Evolutionary conservation across 2,329 filamentous ascomycete genomes (phyloP).

Genomic region (Conoideocrella luteorostrata): DNA sequence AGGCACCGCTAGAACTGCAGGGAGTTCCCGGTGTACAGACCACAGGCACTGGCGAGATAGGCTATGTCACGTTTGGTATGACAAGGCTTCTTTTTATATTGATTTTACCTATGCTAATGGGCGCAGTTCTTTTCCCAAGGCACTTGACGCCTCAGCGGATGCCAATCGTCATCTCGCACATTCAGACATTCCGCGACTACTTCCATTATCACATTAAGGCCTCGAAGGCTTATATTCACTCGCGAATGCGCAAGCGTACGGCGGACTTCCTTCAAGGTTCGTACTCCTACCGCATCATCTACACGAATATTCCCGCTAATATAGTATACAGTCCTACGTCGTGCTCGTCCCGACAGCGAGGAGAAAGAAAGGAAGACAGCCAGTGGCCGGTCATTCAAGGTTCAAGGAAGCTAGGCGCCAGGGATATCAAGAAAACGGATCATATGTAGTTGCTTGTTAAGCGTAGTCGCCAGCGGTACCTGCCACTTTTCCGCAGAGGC

Average conservation of each 20-base stretch:
- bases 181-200: slow-evolving; percentile 99
- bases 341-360: slow-evolving; percentile 90
- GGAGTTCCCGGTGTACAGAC: slow-evolving; percentile 75
- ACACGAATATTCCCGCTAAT: slow-evolving; percentile 21
- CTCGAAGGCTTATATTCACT: slow-evolving; percentile 98
- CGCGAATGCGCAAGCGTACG: slow-evolving; percentile 93
- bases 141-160: slow-evolving; percentile 87
- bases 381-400: slow-evolving; percentile 84
- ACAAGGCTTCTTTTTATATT: neutral
- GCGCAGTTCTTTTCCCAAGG: slow-evolving; percentile 82
- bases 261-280: slow-evolving; percentile 96
- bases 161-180: slow-evolving; percentile 94
- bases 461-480: slow-evolving; percentile 2
- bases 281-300: slow-evolving; percentile 14
- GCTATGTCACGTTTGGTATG: slow-evolving; percentile 96
- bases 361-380: slow-evolving; percentile 98
- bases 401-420: slow-evolving; percentile 30
- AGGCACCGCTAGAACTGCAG: slow-evolving; percentile 87
- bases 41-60: slow-evolving; percentile 75
- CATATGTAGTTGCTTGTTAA: neutral
- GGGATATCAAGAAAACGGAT: neutral
- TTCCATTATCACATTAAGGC: slow-evolving; percentile 99
- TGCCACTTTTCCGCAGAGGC: neutral
- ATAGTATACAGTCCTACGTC: slow-evolving; percentile 67
- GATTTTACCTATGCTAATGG: slow-evolving; percentile 14